Conservation (phyloP, 768 basidiomycete genomes). For the Agrocybe chaxingu region DNA sequence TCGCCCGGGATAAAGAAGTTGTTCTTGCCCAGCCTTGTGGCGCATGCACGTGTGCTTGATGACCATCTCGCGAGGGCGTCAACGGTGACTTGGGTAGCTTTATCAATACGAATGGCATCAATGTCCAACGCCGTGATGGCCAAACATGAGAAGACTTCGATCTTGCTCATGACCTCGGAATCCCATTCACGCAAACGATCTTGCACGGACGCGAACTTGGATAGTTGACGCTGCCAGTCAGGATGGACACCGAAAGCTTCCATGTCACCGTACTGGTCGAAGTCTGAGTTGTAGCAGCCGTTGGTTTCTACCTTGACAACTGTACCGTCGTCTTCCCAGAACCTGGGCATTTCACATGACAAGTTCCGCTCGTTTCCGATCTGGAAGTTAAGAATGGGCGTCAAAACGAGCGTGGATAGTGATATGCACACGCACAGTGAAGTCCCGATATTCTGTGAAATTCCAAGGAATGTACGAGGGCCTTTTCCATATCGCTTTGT, state of each 20-base stretch:
- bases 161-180: conserved; percentile 71
- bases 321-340: conserved; percentile 78
- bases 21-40: conserved; percentile 64
- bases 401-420: conserved; percentile 3
- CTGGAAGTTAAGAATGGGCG: conserved; percentile 29
- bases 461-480: conserved; percentile 83
- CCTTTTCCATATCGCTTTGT: conserved; percentile 69
- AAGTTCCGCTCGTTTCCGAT: conserved; percentile 67
- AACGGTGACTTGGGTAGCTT: conserved; percentile 88
- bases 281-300: conserved; percentile 81
- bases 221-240: conserved; percentile 89
- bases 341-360: conserved; percentile 71
- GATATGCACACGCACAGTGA: conserved; percentile 43
- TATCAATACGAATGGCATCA: conserved; percentile 94
- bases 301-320: conserved; percentile 52
- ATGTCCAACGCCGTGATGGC: conserved; percentile 85
- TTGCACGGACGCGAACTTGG: conserved; percentile 95
- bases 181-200: conserved; percentile 95
- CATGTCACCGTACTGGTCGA: conserved; percentile 96
- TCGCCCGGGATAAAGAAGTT: conserved; percentile 93
- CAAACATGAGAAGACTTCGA: conserved; percentile 80
- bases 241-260: conserved; percentile 97
- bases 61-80: conserved; percentile 80
- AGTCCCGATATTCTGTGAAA: conserved; percentile 82
- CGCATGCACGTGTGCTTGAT: conserved; percentile 70